Percentiles rank a stretch among this genome's conserved stretches.
These are phyloP conservation scores for Mortierella polycephala DNA, from an alignment of 371 early-diverging fungal genomes.

Conservation along the genomic window DNA sequence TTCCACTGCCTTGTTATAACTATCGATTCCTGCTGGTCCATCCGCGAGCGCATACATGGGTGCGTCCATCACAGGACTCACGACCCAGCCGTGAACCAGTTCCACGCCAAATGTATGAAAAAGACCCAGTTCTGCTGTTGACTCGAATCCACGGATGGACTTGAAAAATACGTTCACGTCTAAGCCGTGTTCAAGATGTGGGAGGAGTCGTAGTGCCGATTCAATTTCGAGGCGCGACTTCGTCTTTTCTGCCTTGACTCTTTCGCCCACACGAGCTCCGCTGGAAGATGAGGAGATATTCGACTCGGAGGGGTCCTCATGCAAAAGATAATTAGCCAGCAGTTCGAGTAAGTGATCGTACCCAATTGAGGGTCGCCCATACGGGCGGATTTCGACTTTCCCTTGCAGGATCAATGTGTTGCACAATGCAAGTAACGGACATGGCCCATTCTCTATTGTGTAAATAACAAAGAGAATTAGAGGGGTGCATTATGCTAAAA, in stretches of 20 bases:
- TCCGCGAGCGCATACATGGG: slow-evolving; percentile 69
- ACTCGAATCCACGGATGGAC: slow-evolving; percentile 80
- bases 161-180: slow-evolving; percentile 90
- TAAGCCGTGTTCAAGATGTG: slow-evolving; percentile 65
- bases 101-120: slow-evolving; percentile 85
- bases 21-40: slow-evolving; percentile 55
- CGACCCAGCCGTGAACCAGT: slow-evolving; percentile 93
- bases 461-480: slow-evolving; percentile 11
- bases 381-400: slow-evolving; percentile 69
- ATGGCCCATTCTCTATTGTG: slow-evolving; percentile 84
- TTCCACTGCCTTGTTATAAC: slow-evolving; percentile 87
- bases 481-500: background rate
- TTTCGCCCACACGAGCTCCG: slow-evolving; percentile 17
- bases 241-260: slow-evolving; percentile 25
- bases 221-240: slow-evolving; percentile 49
- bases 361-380: slow-evolving; percentile 67
- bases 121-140: slow-evolving; percentile 74
- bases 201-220: slow-evolving; percentile 59
- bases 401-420: slow-evolving; percentile 87
- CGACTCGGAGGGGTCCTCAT: slow-evolving; percentile 26
- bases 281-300: slow-evolving; percentile 11
- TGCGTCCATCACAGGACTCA: slow-evolving; percentile 75
- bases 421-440: slow-evolving; percentile 88
- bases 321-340: slow-evolving; percentile 78
- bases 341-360: slow-evolving; percentile 78